Base-by-base conservation (phyloP, 2,329 filamentous ascomycete genomes). In the Aspergillus arachidicola region DNA sequence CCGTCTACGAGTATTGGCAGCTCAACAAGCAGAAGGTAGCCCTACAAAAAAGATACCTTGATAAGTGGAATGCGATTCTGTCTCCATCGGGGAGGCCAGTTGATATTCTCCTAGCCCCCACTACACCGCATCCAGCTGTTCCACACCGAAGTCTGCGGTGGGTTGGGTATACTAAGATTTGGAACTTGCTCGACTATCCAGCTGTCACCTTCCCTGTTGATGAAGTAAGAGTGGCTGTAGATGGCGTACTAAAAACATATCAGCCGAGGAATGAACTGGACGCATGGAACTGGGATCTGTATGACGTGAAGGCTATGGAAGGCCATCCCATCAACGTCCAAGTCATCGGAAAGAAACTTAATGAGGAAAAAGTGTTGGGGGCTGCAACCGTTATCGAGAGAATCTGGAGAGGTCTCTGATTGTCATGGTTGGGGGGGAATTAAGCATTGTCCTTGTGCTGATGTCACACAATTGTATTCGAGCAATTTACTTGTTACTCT, bases 1-100 rank as follows among this genome's bases (percentile, higher is more conserved):
- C 85, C 0, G 86, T 89, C 0, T 89, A 86, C 62, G 80, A 87
- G 5, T 91, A 90, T 74, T 91, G 87, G 88, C 87, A 89, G 67
- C 79, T 91, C 7, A 90, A 89, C 74, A 85, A 79, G 64, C 79
- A 81, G 30, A 90, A 89, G 69, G 61, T 80, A 30, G 78, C 76
- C 0, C 77, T 81, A 4, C 85, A 88, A 65, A 83, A 87, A 62
- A 78, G 76, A 2, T 89, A 87, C 60, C 79, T 89, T 1, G 81
- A 87, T 56, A 85, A 87, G 62, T 90, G 87, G 87, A 83, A 84
- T 51, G 71, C 72, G 0, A 75, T 79, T 0, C 76, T 69, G 19
- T 84, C 82, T 3, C 71, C 77, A 0, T 82, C 82, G 0, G 85
- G 83, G 0, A 77, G 75, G 6, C 66, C 70, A 0, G 83, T 87